phyloP scores from a whole-genome alignment of 75 land plant species.

The Larix kaempferi region DNA sequence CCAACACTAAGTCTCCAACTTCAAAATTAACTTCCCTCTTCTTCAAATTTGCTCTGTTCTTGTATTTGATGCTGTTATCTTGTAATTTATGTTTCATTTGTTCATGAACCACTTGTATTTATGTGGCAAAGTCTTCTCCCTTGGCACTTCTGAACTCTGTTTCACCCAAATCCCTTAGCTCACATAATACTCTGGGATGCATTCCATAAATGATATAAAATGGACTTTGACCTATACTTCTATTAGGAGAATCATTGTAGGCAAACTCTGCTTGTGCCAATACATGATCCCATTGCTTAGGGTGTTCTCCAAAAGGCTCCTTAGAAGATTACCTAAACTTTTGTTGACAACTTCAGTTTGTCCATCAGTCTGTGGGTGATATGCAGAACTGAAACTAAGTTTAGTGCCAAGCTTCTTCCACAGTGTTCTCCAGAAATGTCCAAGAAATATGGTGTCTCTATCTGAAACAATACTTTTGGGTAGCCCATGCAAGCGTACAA shows the following conservation, averaged over 20 bases:
- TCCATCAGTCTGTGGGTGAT: background rate
- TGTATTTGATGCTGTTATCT: background rate
- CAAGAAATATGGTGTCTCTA: conserved; percentile 25
- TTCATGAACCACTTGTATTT: background rate
- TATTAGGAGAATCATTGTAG: background rate
- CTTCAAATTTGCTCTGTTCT: background rate
- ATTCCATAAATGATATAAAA: background rate
- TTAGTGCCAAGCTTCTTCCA: background rate
- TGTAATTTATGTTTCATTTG: background rate
- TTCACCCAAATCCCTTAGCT: background rate
- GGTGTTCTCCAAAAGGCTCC: background rate
- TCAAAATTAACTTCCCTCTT: background rate
- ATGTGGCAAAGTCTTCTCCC: background rate
- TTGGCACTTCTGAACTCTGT: background rate
- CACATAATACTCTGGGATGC: background rate
- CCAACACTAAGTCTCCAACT: background rate
- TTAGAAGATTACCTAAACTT: background rate
- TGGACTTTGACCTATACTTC: background rate
- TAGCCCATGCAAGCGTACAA: conserved; percentile 9
- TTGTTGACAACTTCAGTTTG: background rate
- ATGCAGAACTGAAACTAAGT: background rate
- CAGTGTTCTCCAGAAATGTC: conserved; percentile 12
- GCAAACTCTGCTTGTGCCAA: background rate
- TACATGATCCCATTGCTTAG: background rate
- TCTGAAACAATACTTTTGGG: conserved; percentile 16